These are phyloP conservation scores for Exsudoporus floridanus DNA, from an alignment of 1,284 basidiomycete species.

Conservation along the genomic window DNA sequence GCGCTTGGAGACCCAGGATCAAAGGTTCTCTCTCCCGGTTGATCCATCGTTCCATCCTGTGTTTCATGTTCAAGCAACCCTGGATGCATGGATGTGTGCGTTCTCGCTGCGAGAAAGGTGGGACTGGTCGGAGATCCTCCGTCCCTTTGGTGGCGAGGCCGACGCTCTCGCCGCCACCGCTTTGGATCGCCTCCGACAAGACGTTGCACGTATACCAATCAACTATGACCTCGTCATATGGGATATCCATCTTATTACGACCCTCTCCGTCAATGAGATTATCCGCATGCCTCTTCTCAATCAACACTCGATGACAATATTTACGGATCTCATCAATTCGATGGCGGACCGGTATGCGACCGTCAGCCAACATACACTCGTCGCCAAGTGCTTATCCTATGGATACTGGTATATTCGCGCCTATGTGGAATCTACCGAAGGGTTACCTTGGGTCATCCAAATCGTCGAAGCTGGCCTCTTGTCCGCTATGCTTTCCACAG, in stretches of 20 bases:
- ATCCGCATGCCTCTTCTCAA: slow-evolving; percentile 29
- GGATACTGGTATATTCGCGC: slow-evolving; percentile 34
- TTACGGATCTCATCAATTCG: slow-evolving; percentile 19
- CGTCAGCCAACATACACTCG: slow-evolving; percentile 6
- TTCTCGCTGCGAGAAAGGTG: slow-evolving; percentile 27
- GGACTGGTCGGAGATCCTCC: slow-evolving; percentile 30
- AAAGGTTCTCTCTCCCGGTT: slow-evolving; percentile 18
- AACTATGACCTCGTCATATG: slow-evolving; percentile 32
- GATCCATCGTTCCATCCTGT: slow-evolving; percentile 5
- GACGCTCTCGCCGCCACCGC: slow-evolving; percentile 25
- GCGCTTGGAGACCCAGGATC: slow-evolving; percentile 26
- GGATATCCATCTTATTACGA: slow-evolving; percentile 33
- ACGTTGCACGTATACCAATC: slow-evolving; percentile 19
- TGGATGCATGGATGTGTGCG: slow-evolving; percentile 33
- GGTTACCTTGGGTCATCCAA: slow-evolving; percentile 29
- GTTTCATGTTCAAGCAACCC: slow-evolving; percentile 8
- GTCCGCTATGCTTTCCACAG: slow-evolving; percentile 26
- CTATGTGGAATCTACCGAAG: slow-evolving; percentile 29
- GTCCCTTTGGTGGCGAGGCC: slow-evolving; percentile 23
- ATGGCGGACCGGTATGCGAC: slow-evolving; percentile 13
- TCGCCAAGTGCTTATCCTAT: slow-evolving; percentile 32
- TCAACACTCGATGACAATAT: slow-evolving; percentile 21
- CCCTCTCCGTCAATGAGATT: slow-evolving; percentile 28
- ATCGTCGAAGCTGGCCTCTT: slow-evolving; percentile 28
- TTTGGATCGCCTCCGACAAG: slow-evolving; percentile 27